phyloP scores from a whole-genome alignment of 1,139 yeast species.

The Protomyces arabidopsidicola region DNA sequence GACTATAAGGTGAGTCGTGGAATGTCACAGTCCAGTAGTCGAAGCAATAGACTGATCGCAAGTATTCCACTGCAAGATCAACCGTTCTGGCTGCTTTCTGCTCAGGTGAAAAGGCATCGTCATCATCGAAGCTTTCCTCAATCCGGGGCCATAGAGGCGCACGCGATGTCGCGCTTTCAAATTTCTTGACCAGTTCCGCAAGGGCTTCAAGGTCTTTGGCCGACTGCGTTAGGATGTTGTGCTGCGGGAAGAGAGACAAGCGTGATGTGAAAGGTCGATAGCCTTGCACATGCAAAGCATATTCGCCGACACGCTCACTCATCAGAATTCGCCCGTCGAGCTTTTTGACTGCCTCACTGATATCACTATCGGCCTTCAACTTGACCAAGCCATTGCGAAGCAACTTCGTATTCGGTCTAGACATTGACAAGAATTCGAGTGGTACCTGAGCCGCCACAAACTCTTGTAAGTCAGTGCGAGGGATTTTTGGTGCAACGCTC shows the following conservation, averaged over 20 bases:
- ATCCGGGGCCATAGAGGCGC: neutral
- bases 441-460: neutral
- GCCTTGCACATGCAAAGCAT: conserved; percentile 12
- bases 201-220: neutral
- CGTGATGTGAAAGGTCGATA: neutral
- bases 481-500: neutral
- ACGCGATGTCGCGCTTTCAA: neutral
- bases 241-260: neutral
- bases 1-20: conserved; percentile 32
- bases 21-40: conserved; percentile 32
- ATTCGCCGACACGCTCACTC: conserved; percentile 22
- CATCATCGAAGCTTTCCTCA: neutral
- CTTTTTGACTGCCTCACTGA: conserved; percentile 26
- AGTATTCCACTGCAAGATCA: conserved; percentile 32
- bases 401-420: conserved; percentile 30
- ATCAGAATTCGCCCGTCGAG: conserved; percentile 29
- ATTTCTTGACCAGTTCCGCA: neutral
- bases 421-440: conserved; percentile 25
- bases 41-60: conserved; percentile 31
- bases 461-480: neutral
- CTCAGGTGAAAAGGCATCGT: neutral
- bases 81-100: conserved; percentile 25
- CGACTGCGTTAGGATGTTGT: neutral
- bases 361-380: conserved; percentile 28
- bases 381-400: conserved; percentile 32